Conservation (phyloP, 2,329 filamentous ascomycete species). For the Parastagonospora nodorum region DNA sequence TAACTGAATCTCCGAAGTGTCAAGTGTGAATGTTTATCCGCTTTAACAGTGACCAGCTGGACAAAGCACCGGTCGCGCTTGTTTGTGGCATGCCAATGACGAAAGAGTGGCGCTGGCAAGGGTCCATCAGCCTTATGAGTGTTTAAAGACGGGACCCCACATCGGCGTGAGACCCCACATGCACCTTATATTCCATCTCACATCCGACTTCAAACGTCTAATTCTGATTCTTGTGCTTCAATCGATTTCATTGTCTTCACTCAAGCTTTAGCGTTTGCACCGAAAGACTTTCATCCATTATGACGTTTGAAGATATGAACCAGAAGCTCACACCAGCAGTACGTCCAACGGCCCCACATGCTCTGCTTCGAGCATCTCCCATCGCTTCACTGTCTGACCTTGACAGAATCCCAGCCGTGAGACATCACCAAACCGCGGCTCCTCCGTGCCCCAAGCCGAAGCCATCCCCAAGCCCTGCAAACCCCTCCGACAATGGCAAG, state of each 20-base stretch:
- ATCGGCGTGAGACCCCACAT: slow-evolving; percentile 4
- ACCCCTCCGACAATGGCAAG: slow-evolving; percentile 46
- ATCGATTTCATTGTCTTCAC: background rate
- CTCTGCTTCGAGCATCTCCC: background rate
- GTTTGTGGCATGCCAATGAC: too few species aligned
- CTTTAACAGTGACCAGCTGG: too few species aligned
- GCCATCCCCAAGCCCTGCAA: slow-evolving; percentile 45
- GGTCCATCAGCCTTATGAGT: background rate
- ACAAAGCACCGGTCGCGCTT: too few species aligned
- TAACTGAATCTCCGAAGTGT: too few species aligned
- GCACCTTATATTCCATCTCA: background rate
- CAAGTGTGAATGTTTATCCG: too few species aligned
- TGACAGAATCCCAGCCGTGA: slow-evolving; percentile 36
- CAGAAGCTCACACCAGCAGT: slow-evolving; percentile 40
- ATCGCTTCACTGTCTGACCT: background rate
- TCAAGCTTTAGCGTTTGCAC: background rate
- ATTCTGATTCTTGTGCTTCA: slow-evolving; percentile 1
- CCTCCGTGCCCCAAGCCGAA: slow-evolving; percentile 45
- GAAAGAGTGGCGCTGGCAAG: too few species aligned
- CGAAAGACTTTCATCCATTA: slow-evolving; percentile 7
- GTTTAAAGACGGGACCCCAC: slow-evolving; percentile 3
- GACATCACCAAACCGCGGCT: slow-evolving; percentile 48
- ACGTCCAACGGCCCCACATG: slow-evolving; percentile 27
- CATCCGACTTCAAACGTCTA: background rate
- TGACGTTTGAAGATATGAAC: slow-evolving; percentile 40